Percentiles rank a stretch among this genome's conserved stretches.
phyloP scores from a whole-genome alignment of 2,329 filamentous ascomycete genomes.

The Sclerotinia subarctica region DNA sequence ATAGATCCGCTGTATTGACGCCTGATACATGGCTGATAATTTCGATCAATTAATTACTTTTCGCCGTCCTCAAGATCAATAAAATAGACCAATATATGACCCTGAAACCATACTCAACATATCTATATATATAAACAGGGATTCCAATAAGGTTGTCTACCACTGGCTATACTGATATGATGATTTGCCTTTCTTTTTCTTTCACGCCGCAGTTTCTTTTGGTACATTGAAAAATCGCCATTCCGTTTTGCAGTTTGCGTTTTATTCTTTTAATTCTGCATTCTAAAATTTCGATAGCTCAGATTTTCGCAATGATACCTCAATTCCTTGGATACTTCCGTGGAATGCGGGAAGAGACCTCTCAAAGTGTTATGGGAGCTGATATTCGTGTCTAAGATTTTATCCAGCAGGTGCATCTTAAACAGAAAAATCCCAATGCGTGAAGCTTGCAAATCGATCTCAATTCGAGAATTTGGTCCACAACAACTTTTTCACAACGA shows the following conservation, averaged over 20 bases:
- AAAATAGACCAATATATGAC: neutral
- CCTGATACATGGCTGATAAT: constrained; percentile 3
- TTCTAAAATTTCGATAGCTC: constrained; percentile 1
- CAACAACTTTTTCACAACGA: neutral
- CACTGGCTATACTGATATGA: neutral
- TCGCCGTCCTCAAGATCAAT: neutral
- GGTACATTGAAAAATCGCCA: neutral
- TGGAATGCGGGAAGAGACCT: neutral
- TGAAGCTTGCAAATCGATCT: neutral
- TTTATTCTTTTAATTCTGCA: neutral
- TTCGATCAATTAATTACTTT: neutral
- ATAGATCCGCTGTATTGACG: neutral
- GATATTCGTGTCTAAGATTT: constrained; percentile 4
- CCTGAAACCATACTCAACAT: neutral
- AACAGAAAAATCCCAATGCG: neutral
- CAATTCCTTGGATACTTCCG: neutral
- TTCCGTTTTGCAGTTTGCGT: neutral
- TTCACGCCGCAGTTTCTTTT: neutral
- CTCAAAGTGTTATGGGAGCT: neutral
- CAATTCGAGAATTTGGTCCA: neutral
- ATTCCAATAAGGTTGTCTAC: neutral
- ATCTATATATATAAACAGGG: neutral
- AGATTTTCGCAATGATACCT: constrained; percentile 2
- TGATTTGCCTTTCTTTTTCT: neutral
- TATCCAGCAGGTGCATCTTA: neutral